These are phyloP conservation scores for Clavispora fructus DNA, from an alignment of 805 yeast genomes.

Conservation along the genomic window DNA sequence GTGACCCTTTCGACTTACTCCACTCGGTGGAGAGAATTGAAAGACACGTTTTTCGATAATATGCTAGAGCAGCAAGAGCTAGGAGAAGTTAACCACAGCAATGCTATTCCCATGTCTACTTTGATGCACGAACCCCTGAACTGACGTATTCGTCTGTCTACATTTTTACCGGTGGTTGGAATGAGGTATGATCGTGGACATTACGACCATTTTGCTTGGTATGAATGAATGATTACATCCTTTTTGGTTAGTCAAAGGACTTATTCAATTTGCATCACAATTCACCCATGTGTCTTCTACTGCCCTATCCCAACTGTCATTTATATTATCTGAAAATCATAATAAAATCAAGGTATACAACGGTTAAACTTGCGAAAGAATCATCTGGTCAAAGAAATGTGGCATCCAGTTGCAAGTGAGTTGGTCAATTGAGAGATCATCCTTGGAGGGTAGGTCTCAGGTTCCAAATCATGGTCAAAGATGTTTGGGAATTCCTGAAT, in stretches of 20 bases:
- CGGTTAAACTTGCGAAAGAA: neutral
- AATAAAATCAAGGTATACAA: no score
- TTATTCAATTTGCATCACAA: no score
- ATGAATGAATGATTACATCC: no score
- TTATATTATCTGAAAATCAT: no score
- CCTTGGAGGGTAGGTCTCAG: constrained; percentile 6
- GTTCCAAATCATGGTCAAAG: constrained; percentile 4
- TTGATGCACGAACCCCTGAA: constrained; percentile 1
- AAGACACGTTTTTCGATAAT: constrained; percentile 86
- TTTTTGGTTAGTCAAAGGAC: no score
- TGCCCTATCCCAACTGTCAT: no score
- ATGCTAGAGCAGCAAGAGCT: constrained; percentile 55
- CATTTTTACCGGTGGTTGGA: no score
- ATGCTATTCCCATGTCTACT: constrained; percentile 18
- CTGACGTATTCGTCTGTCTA: neutral
- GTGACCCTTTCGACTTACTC: constrained; percentile 84
- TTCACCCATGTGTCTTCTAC: no score
- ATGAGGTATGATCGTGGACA: no score
- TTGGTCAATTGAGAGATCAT: constrained; percentile 7
- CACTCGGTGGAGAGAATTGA: constrained; percentile 85
- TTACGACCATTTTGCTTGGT: no score
- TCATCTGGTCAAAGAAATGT: neutral
- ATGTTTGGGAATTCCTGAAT: constrained; percentile 2
- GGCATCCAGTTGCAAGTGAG: constrained; percentile 4
- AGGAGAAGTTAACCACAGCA: constrained; percentile 26